Percentiles rank a stretch among this genome's conserved stretches.
Evolutionary conservation across 2,329 filamentous ascomycete species (phyloP).

Genomic region (Colletotrichum chlorophyti): DNA sequence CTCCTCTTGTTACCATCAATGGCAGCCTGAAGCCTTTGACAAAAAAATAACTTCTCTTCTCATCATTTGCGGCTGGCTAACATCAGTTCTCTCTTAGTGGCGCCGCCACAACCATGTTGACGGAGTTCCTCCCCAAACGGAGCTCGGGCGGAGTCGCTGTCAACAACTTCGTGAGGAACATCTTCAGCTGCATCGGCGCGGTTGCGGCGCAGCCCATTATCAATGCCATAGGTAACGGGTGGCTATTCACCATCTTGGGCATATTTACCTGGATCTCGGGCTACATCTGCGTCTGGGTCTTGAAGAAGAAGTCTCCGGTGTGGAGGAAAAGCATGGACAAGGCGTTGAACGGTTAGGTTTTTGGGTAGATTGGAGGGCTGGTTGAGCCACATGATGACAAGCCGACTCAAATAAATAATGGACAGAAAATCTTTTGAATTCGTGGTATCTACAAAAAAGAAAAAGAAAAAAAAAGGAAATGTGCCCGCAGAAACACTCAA

Average conservation of each 20-base stretch:
- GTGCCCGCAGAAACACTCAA: too few relatives aligned
- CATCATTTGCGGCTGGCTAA: conserved; percentile 23
- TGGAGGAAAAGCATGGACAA: conserved; percentile 72
- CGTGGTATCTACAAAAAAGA: too few relatives aligned
- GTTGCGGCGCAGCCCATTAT: conserved; percentile 76
- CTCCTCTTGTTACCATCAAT: too few relatives aligned
- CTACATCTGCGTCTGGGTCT: conserved; percentile 62
- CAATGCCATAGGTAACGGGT: conserved; percentile 74
- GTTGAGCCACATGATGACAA: background rate
- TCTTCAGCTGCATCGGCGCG: conserved; percentile 75
- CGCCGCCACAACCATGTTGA: conserved; percentile 80
- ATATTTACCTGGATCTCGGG: conserved; percentile 64
- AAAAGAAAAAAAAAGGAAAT: too few relatives aligned
- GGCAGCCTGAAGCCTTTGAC: too few relatives aligned
- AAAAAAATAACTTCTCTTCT: background rate
- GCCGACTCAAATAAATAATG: too few relatives aligned
- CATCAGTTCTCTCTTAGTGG: conserved; percentile 42
- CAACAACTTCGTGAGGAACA: conserved; percentile 83
- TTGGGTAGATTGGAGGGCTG: background rate
- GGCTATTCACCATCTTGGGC: conserved; percentile 70
- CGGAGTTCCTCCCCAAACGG: conserved; percentile 78
- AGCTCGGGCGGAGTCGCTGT: conserved; percentile 78
- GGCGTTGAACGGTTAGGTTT: conserved; percentile 36
- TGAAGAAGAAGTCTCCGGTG: conserved; percentile 64
- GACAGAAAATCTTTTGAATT: too few relatives aligned